Conservation (phyloP, 441 rosid species). For the Bocquillonia castaneifolia region DNA sequence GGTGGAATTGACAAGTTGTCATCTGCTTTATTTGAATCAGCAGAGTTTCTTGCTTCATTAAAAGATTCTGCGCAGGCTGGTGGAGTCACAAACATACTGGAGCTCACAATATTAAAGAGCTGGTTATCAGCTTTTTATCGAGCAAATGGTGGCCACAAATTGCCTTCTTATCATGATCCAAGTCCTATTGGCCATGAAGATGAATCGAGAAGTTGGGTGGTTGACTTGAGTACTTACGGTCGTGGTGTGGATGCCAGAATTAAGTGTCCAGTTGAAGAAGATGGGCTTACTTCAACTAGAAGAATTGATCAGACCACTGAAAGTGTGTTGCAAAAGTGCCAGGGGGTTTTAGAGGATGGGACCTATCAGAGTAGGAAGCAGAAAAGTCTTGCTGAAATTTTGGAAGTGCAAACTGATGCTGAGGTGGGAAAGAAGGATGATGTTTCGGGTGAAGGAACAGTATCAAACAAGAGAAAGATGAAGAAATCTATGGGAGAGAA, state of each 20-base stretch:
- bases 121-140: slow-evolving; percentile 54
- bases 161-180: slow-evolving; percentile 41
- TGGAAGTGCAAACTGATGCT: slow-evolving; percentile 37
- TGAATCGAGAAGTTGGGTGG: slow-evolving; percentile 21
- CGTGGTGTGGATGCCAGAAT: slow-evolving; percentile 26
- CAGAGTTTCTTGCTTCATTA: slow-evolving; percentile 36
- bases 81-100: slow-evolving; percentile 37
- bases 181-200: slow-evolving; percentile 60
- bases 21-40: slow-evolving; percentile 36
- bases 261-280: slow-evolving; percentile 46
- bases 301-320: slow-evolving; percentile 23
- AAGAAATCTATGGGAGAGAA: slow-evolving; percentile 12
- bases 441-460: slow-evolving; percentile 20
- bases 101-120: slow-evolving; percentile 45
- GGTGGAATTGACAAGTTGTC: slow-evolving; percentile 42
- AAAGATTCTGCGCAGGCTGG: slow-evolving; percentile 36
- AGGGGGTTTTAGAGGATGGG: slow-evolving; percentile 35
- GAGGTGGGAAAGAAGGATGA: slow-evolving; percentile 23
- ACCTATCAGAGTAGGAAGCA: slow-evolving; percentile 48
- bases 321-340: slow-evolving; percentile 33
- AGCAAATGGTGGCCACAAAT: slow-evolving; percentile 36
- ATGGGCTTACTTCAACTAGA: slow-evolving; percentile 30
- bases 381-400: slow-evolving; percentile 82
- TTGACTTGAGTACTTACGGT: slow-evolving; percentile 12
- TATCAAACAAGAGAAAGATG: slow-evolving; percentile 33